These are phyloP conservation scores for Stephanodiscus minutulus DNA, from an alignment of 108 stramenopile genomes.

Conservation along the genomic window DNA sequence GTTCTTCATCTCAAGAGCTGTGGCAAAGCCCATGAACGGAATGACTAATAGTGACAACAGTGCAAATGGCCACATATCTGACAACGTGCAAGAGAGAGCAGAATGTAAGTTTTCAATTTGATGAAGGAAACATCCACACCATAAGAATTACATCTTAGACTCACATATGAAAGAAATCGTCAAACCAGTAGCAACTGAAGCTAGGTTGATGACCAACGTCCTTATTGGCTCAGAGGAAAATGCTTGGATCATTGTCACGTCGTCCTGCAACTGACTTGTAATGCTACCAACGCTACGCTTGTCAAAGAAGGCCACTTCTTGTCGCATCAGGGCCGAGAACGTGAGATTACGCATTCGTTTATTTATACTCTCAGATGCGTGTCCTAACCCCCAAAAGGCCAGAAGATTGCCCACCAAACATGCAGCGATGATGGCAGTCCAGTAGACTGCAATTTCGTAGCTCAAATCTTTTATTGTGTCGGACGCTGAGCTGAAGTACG, in stretches of 20 bases:
- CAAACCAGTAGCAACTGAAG: slow-evolving; percentile 63
- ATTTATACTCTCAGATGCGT: slow-evolving; percentile 71
- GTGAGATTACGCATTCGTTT: slow-evolving; percentile 66
- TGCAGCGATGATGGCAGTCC: slow-evolving; percentile 47
- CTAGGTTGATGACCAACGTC: slow-evolving; percentile 54
- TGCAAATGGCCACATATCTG: slow-evolving; percentile 83
- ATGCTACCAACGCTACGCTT: slow-evolving; percentile 66
- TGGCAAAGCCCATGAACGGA: slow-evolving; percentile 70
- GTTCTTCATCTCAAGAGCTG: slow-evolving; percentile 71
- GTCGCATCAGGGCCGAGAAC: slow-evolving; percentile 65
- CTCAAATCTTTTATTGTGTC: slow-evolving; percentile 61
- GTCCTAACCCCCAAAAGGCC: slow-evolving; percentile 68
- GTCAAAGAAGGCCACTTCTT: slow-evolving; percentile 82
- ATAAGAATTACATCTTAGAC: slow-evolving; percentile 14
- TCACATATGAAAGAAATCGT: slow-evolving; percentile 72
- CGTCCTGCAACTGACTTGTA: slow-evolving; percentile 82
- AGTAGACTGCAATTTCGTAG: slow-evolving; percentile 47
- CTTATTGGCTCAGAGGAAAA: slow-evolving; percentile 77
- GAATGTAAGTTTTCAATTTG: neutral
- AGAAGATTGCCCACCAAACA: slow-evolving; percentile 66
- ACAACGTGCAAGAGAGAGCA: neutral
- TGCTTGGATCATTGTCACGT: slow-evolving; percentile 71
- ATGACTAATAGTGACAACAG: slow-evolving; percentile 67
- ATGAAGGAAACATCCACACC: neutral
- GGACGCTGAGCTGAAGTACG: slow-evolving; percentile 53